Evolutionary conservation across 1,139 yeast genomes (phyloP).

Genomic region (Hyphopichia buzzinii): DNA sequence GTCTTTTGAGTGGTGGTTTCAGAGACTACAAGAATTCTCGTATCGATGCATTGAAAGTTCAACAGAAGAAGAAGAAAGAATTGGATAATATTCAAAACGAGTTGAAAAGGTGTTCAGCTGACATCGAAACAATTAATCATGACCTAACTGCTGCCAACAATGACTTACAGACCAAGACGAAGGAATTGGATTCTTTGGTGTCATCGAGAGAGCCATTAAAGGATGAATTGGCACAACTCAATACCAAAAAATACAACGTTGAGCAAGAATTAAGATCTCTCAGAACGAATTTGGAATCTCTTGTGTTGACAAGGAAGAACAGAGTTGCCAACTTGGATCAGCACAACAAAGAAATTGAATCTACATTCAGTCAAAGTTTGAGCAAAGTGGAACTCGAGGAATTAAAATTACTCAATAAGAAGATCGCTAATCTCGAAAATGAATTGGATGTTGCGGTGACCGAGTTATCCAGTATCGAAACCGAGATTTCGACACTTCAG

Average conservation of each 20-base stretch:
- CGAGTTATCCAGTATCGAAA: slow-evolving; percentile 48
- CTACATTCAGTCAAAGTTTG: slow-evolving; percentile 56
- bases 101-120: slow-evolving; percentile 17
- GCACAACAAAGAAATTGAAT: slow-evolving; percentile 48
- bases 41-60: slow-evolving; percentile 63
- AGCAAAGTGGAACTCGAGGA: slow-evolving; percentile 35
- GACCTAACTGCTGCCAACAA: slow-evolving; percentile 34
- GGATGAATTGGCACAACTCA: slow-evolving; percentile 38
- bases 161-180: slow-evolving; percentile 44
- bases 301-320: slow-evolving; percentile 23
- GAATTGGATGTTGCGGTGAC: slow-evolving; percentile 43
- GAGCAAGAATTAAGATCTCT: slow-evolving; percentile 42
- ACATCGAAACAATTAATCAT: slow-evolving; percentile 26
- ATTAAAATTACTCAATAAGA: slow-evolving; percentile 35
- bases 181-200: slow-evolving; percentile 31
- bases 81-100: slow-evolving; percentile 34
- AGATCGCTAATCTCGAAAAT: slow-evolving; percentile 41
- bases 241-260: slow-evolving; percentile 37
- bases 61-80: slow-evolving; percentile 52
- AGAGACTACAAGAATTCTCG: slow-evolving; percentile 68
- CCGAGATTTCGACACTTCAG: slow-evolving; percentile 48
- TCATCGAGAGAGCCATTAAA: slow-evolving; percentile 45
- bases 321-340: slow-evolving; percentile 33
- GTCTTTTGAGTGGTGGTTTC: slow-evolving; percentile 88
- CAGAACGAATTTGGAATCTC: slow-evolving; percentile 17